Evolutionary conservation across 345 rosid species (phyloP), one percentile per base, ranked within the genome.

Genomic region (Aquilaria yunnanensis): DNA sequence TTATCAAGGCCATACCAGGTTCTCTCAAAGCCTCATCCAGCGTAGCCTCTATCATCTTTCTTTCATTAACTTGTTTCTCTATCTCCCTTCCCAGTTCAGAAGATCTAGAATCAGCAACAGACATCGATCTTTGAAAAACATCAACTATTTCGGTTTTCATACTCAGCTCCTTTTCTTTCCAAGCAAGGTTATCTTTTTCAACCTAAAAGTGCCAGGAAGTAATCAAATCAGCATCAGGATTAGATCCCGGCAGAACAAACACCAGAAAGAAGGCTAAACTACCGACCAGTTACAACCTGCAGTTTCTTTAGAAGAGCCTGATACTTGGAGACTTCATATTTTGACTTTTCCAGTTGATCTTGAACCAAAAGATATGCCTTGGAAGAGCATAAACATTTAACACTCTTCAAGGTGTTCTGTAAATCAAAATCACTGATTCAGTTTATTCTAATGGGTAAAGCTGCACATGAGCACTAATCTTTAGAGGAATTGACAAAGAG

Each of bases 231-330:
- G 72, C 61, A 74, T 61, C 47, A 62, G 55, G 80, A 67, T 65
- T 33, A 63, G 49, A 72, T 65, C 45, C 69, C 60, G 47, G 47
- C 14, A 59, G 16, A 53, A 70, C 70, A 70, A 47, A 68, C 46
- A 29, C 49, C 23, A 63, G 56, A 69, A 60, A 46, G 48, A 72
- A 54, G 66, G 69, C 69, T 74, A 77, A 83, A 81, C 78, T 74
- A 72, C 72, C 78, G 73, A 79, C 83, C 83, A 75, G 83, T 78
- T 78, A 80, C 90, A 81, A 94, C 99, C 99, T 94, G 97, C 62
- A 90, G 87, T 85, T 85, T 94, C 87, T 88, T 91, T 45, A 75
- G 85, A 62, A 82, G 70, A 70, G 88, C 82, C 78, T 81, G 94
- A 81, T 83, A 89, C 52, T 70, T 72, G 50, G 64, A 47, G 73